phyloP scores from a whole-genome alignment of 2,329 filamentous ascomycete genomes.

The Apiospora saccharicola region DNA sequence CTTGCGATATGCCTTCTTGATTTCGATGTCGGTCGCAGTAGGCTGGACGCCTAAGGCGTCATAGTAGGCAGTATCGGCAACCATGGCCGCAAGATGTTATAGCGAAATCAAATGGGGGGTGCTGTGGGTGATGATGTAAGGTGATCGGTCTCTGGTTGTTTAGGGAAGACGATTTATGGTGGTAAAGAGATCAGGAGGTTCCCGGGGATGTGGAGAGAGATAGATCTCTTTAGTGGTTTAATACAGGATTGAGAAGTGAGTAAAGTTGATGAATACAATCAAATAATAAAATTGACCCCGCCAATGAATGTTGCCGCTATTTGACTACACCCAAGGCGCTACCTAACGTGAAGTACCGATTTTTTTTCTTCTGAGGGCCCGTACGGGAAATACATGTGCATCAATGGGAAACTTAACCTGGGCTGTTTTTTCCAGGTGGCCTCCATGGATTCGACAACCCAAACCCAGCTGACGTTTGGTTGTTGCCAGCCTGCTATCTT shows the following conservation, averaged over 20 bases:
- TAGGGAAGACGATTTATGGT: background rate
- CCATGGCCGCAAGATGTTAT: conserved; percentile 64
- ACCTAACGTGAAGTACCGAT: conserved; percentile 2
- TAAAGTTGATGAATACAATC: conserved; percentile 19
- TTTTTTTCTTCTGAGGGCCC: conserved; percentile 4
- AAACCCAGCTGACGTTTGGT: conserved; percentile 6
- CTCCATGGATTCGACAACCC: background rate
- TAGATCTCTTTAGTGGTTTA: conserved; percentile 14
- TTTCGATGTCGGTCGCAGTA: conserved; percentile 87
- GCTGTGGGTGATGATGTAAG: conserved; percentile 3
- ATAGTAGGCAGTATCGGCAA: conserved; percentile 88
- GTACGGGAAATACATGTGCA: background rate
- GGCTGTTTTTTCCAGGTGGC: conserved; percentile 4
- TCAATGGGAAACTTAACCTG: conserved; percentile 5
- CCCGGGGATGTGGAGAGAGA: conserved; percentile 14
- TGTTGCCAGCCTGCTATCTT: conserved; percentile 1
- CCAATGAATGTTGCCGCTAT: conserved; percentile 17
- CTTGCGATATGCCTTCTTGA: conserved; percentile 97
- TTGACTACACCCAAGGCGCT: conserved; percentile 15
- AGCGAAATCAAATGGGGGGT: background rate
- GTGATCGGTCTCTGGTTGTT: background rate
- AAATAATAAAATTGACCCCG: conserved; percentile 17
- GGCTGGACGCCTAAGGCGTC: conserved; percentile 85
- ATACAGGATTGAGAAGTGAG: conserved; percentile 5
- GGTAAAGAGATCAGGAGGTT: conserved; percentile 15